phyloP scores from a whole-genome alignment of 164 flowering plant species.

The Magnolia officinalis region DNA sequence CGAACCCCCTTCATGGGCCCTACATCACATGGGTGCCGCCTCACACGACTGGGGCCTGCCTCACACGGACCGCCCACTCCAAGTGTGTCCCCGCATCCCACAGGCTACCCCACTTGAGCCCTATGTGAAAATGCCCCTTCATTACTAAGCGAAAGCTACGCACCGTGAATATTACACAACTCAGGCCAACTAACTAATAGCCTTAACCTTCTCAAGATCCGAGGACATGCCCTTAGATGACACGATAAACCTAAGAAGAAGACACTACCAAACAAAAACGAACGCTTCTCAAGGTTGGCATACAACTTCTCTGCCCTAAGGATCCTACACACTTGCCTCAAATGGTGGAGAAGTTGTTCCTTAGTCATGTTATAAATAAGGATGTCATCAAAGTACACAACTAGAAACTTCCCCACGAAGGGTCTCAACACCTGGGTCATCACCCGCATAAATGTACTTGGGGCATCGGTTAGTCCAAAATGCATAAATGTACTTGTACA shows the following conservation, averaged over 20 bases:
- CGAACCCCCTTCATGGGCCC: too few relatives aligned
- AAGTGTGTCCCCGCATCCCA: too few relatives aligned
- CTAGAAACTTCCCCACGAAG: neutral
- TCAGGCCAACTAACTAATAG: neutral
- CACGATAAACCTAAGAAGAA: neutral
- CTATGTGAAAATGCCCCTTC: too few relatives aligned
- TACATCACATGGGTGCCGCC: too few relatives aligned
- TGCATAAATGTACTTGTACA: too few relatives aligned
- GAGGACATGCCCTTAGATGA: neutral
- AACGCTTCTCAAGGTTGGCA: neutral
- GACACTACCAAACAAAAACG: neutral
- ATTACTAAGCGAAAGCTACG: neutral
- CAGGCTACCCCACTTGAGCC: too few relatives aligned
- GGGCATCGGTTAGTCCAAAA: too few relatives aligned
- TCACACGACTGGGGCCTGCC: too few relatives aligned
- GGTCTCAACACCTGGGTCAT: neutral
- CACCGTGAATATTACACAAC: neutral
- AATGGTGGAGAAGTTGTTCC: neutral
- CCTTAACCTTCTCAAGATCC: neutral
- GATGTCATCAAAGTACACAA: neutral
- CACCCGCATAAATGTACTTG: neutral
- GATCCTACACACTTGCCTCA: too few relatives aligned
- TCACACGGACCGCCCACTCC: too few relatives aligned
- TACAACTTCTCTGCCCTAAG: neutral
- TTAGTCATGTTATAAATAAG: neutral